Evolutionary conservation across 805 yeast genomes (phyloP).

Genomic region (Metschnikowia vanudenii): DNA sequence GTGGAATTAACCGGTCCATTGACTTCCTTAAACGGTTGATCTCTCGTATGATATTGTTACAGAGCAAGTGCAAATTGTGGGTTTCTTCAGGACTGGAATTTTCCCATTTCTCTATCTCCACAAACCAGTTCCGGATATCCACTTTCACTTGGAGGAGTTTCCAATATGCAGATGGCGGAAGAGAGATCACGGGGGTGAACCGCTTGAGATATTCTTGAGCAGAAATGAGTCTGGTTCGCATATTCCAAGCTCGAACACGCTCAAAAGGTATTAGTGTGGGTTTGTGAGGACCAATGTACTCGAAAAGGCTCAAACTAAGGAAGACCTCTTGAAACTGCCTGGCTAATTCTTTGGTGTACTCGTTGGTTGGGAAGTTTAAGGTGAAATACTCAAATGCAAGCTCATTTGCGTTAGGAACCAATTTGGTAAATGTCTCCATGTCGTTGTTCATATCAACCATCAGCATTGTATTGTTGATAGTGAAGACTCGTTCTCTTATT

Average conservation of each 20-base stretch:
- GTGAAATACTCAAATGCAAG: not conserved
- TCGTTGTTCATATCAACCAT: not conserved
- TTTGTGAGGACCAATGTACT: not conserved
- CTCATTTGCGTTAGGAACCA: not conserved
- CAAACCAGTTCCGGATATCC: slow-evolving; percentile 2
- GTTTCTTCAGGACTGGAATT: not conserved
- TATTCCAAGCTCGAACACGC: not conserved
- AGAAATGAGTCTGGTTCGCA: not conserved
- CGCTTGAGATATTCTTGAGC: not conserved
- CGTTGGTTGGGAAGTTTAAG: slow-evolving; percentile 3
- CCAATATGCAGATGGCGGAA: slow-evolving; percentile 2
- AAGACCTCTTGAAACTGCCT: not conserved
- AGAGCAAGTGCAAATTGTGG: not conserved
- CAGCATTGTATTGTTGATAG: not conserved
- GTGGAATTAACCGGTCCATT: slow-evolving; percentile 1
- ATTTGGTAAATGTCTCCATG: not conserved
- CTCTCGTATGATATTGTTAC: not conserved
- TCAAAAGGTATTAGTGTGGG: not conserved
- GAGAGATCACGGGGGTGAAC: not conserved
- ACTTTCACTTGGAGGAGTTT: slow-evolving; percentile 7
- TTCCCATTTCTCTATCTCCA: not conserved
- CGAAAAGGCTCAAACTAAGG: not conserved
- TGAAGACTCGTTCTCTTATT: not conserved
- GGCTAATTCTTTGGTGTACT: not conserved
- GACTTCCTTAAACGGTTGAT: slow-evolving; percentile 3